phyloP scores from a whole-genome alignment of 495 filamentous ascomycete genomes.

The Penicillium roqueforti region DNA sequence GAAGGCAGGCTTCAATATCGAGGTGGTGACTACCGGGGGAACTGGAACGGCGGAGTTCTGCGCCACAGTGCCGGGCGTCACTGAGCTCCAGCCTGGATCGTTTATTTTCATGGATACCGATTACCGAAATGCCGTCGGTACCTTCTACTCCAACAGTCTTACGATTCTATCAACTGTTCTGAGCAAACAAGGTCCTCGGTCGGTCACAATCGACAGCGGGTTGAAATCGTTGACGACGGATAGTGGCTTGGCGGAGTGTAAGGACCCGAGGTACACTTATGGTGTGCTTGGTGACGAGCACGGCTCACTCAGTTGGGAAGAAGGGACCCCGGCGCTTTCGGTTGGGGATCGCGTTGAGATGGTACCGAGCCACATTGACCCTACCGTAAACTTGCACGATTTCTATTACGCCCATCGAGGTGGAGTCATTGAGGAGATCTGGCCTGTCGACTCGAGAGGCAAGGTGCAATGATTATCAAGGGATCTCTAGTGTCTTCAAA shows the following conservation, averaged over 20 bases:
- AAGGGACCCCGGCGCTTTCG: constrained; percentile 18
- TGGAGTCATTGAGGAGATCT: constrained; percentile 35
- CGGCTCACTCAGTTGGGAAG: constrained; percentile 32
- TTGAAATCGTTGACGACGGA: constrained; percentile 39
- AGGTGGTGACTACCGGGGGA: constrained; percentile 35
- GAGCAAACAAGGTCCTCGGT: constrained; percentile 31
- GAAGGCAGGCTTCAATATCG: constrained; percentile 28
- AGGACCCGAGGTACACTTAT: constrained; percentile 30
- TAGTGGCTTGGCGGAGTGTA: constrained; percentile 38
- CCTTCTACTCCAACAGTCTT: constrained; percentile 35
- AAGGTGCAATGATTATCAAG: constrained; percentile 31
- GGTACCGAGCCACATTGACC: constrained; percentile 40
- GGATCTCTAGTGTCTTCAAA: not conserved
- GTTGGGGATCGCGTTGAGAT: constrained; percentile 37
- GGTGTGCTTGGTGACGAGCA: constrained; percentile 38
- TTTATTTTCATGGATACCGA: constrained; percentile 45
- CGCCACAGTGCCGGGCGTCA: constrained; percentile 35
- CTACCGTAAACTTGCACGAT: constrained; percentile 38
- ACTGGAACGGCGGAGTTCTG: constrained; percentile 40
- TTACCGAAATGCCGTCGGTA: constrained; percentile 37
- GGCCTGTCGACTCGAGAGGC: constrained; percentile 37
- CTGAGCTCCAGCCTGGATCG: constrained; percentile 37
- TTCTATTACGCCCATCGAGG: constrained; percentile 34
- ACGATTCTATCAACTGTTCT: constrained; percentile 34
- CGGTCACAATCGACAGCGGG: constrained; percentile 35